Base-by-base conservation (phyloP, 352 stramenopile species). In the Phytophthora rubi region DNA sequence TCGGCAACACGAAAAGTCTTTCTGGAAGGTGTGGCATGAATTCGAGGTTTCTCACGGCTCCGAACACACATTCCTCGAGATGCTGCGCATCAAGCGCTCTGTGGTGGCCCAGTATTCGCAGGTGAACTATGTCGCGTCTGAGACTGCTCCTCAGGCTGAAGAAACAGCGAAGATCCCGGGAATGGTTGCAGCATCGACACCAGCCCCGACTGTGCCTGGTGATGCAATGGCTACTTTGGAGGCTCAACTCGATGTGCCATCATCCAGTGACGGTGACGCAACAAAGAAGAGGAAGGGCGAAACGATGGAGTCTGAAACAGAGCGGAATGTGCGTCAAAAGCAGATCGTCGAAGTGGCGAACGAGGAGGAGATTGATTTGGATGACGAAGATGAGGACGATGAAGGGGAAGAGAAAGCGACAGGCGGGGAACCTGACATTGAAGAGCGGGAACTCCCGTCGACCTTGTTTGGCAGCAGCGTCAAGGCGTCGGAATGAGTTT, bases 61-160 rank as follows among this genome's bases (percentile, higher is more conserved):
- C 62, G 97, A 99, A 75, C 97, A 99, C 60, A 99, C 97, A 13
- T 99, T 99, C 81, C 76, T 98, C 18, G 98, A 99, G 70, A 99
- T 99, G 98, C 79, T 99, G 21, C 92, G 98, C 10, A 95, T 99
- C 56, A 99, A 99, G 78, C 91, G 97, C 35, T 97, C 91, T 23
- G 97, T 99, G 1, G 87, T 98, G 63, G 97, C 96, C 45, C 91
- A 98, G 62, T 99, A 98, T 73, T 97, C 93, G 59, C 92, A 97
- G 45, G 94, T 99, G 6, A 99, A 99, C 76, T 99, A 99, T 77
- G 97, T 99, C 60, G 92, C 94, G n/a, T 92, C 92, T 4, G 93
- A 98, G 67, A 92, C 96, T 69, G 86, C 80, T 8, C 79, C 86
- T 6, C 70, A 83, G 4, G 71, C 62, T 59, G 65, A 68, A 12